Conservation (phyloP, 2,329 filamentous ascomycete genomes). For the Exophiala phaeomuriformis region DNA sequence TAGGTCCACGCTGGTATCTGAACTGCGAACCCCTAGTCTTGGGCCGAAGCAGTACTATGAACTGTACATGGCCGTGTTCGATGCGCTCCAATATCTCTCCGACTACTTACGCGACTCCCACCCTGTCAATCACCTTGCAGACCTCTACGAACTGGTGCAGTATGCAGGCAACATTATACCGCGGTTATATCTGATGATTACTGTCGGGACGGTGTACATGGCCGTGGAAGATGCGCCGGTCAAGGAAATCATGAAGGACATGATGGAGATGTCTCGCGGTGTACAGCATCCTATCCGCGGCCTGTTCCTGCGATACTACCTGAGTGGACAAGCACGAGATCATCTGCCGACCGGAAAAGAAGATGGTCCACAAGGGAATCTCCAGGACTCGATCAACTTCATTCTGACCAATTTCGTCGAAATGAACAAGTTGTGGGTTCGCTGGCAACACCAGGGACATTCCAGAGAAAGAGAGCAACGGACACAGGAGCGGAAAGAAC, state of each 20-base stretch:
- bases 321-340: slow-evolving; percentile 90
- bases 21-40: slow-evolving; percentile 90
- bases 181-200: slow-evolving; percentile 96
- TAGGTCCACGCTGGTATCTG: slow-evolving; percentile 96
- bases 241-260: slow-evolving; percentile 99
- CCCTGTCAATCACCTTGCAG: slow-evolving; percentile 93
- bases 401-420: slow-evolving; percentile 98
- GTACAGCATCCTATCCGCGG: slow-evolving; percentile 96
- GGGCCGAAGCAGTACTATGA: slow-evolving; percentile 99
- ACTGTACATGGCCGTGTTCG: slow-evolving; percentile 98
- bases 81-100: slow-evolving; percentile 90
- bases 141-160: slow-evolving; percentile 94
- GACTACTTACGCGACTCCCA: slow-evolving; percentile 96
- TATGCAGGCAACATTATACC: slow-evolving; percentile 98
- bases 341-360: slow-evolving; percentile 71
- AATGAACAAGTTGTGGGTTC: slow-evolving; percentile 99
- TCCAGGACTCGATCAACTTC: slow-evolving; percentile 97
- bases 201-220: slow-evolving; percentile 98
- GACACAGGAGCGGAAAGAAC: slow-evolving; percentile 87
- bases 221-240: slow-evolving; percentile 94
- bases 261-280: slow-evolving; percentile 99
- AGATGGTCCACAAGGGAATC: slow-evolving; percentile 88
- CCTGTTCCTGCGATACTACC: slow-evolving; percentile 89
- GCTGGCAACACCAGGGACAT: slow-evolving; percentile 93
- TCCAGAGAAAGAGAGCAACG: slow-evolving; percentile 89